Base-by-base conservation (phyloP, 75 land plant species). In the Pseudotsuga menziesii region DNA sequence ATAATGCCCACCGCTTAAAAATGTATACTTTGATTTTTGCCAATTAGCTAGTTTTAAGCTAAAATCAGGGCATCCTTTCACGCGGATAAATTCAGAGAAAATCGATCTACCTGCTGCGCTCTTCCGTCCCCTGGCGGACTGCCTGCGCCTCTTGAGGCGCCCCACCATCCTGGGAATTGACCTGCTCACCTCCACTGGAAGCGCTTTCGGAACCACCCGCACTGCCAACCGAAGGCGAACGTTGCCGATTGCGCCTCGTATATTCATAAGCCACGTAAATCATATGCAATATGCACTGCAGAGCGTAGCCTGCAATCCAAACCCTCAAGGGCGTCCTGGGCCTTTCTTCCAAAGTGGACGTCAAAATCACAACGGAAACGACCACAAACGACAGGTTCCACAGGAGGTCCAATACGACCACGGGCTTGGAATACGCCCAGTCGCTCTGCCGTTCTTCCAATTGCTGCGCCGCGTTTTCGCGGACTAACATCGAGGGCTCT, bases 361-460 rank as follows among this genome's bases (percentile, higher is more conserved):
- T 61, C 74, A 93, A 36, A 20, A 89, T 85, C 1, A 77, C 86
- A 23, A 82, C 32, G 11, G 94, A 78, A 11, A 85, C 89, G 13
- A 61, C 70, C 14, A 89, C 94, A 58, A 93, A 89, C 19, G 91
- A 88, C 57, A 91, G 57, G 74, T 93, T 93, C 96, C 93, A 91
- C 73, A 83, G n/a, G 36, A 91, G 60, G 80, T 91, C 93, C 44
- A 91, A 81, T 1, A 87, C 81, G 26, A 91, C 88, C 3, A 91
- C 91, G 3, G 93, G 93, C 83, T 82, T 88, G n/a, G 93, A 91
- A 80, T 91, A 89, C 1, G 91, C 91, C 93, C 93, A 91, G 54
- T 91, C 93, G 57, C 79, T 86, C 29, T 90, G 89, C 35, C 93
- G 80, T 78, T 91, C 91, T 75, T 89, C 93, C 63, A 91, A 87